Conservation (phyloP, 371 early-diverging fungal species). For the Quaeritorhiza haematococci region DNA sequence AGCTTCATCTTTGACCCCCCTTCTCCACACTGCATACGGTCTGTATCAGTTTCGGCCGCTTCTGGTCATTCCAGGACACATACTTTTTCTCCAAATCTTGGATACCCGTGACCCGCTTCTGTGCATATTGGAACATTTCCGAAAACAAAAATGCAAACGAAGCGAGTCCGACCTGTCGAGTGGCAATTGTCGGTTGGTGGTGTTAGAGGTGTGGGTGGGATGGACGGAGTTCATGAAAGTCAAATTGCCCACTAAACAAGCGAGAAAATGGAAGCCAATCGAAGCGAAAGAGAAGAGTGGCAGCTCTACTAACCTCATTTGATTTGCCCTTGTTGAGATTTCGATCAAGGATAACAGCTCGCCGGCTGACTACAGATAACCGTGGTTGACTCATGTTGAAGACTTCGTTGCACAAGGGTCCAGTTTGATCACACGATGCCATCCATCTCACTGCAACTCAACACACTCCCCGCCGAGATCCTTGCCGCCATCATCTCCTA, state of each 20-base stretch:
- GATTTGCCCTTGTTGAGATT: conserved; percentile 59
- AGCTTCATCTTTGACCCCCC: too few species aligned
- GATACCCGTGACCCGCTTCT: conserved; percentile 88
- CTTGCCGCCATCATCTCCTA: too few species aligned
- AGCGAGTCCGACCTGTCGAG: conserved; percentile 36
- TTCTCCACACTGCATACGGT: too few species aligned
- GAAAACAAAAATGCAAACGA: conserved; percentile 88
- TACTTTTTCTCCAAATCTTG: conserved; percentile 90
- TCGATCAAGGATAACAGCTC: conserved; percentile 52
- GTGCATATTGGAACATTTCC: conserved; percentile 92
- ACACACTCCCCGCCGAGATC: too few species aligned
- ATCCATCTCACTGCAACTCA: too few species aligned
- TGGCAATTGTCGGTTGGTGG: neutral
- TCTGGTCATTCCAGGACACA: too few species aligned
- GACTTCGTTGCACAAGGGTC: too few species aligned
- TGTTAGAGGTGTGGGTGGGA: neutral
- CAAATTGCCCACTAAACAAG: neutral
- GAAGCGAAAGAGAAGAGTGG: neutral
- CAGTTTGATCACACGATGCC: too few species aligned
- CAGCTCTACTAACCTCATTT: conserved; percentile 63
- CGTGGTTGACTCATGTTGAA: neutral
- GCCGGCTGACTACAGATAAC: neutral
- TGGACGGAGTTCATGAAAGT: neutral
- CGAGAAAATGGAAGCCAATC: neutral
- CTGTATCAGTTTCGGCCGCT: too few species aligned